Evolutionary conservation across 176 grass and related monocot genomes (phyloP).

Genomic region (Zoysia japonica): DNA sequence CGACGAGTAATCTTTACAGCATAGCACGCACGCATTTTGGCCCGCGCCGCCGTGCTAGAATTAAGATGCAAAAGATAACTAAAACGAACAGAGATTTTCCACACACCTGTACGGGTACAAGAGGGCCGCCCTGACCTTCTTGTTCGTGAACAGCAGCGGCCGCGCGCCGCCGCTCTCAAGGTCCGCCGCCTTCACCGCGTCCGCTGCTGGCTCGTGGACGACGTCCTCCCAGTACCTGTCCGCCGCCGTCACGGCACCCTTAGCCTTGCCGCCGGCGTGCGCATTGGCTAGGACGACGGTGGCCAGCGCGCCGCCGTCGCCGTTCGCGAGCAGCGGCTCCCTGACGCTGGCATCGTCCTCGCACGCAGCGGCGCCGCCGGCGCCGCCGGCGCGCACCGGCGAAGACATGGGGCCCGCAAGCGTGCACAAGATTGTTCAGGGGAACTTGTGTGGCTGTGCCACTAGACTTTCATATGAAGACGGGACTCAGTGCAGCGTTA

Average conservation of each 20-base stretch:
- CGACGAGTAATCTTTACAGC: no score
- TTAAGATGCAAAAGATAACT: not conserved
- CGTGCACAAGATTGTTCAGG: not conserved
- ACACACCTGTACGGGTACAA: constrained; percentile 28
- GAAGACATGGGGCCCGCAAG: constrained; percentile 29
- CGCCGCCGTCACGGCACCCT: constrained; percentile 1
- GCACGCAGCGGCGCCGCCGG: not conserved
- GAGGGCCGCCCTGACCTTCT: constrained; percentile 25
- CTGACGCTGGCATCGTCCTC: not conserved
- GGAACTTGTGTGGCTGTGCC: not conserved
- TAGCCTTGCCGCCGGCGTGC: not conserved
- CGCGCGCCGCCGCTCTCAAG: constrained; percentile 30
- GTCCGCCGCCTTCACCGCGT: not conserved
- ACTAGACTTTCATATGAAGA: not conserved
- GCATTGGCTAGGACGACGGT: not conserved
- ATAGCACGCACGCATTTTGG: no score
- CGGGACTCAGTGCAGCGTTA: not conserved
- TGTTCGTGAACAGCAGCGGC: constrained; percentile 28
- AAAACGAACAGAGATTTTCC: not conserved
- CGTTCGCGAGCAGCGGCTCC: constrained; percentile 14
- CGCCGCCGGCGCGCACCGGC: not conserved
- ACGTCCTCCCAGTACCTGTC: constrained; percentile 35
- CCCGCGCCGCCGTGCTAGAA: no score
- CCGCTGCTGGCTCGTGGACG: not conserved
- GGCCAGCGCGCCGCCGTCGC: not conserved